Conservation (phyloP, 2,329 filamentous ascomycete genomes). For the Sporothrix inflata region DNA sequence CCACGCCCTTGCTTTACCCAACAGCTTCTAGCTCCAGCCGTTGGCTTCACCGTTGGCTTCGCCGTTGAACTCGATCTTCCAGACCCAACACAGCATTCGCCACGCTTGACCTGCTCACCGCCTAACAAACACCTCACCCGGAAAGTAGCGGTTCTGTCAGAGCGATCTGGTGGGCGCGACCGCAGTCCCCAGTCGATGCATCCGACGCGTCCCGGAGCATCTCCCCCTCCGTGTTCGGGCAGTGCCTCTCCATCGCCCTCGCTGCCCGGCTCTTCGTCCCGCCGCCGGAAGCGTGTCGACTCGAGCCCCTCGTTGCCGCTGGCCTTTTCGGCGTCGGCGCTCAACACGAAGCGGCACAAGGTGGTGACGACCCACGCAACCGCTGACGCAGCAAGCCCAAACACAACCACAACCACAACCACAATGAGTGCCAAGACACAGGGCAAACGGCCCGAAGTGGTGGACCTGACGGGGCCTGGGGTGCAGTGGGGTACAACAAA, state of each 20-base stretch:
- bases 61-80: not conserved
- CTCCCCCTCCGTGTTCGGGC: slow-evolving; percentile 32
- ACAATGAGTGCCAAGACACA: slow-evolving; percentile 40
- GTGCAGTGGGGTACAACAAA: slow-evolving; percentile 1
- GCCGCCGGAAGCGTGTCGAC: slow-evolving; percentile 42
- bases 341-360: slow-evolving; percentile 20
- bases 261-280: slow-evolving; percentile 66
- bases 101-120: not conserved
- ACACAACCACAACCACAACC: slow-evolving; percentile 25
- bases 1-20: not conserved
- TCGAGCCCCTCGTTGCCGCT: slow-evolving; percentile 34
- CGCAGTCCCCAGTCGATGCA: slow-evolving; percentile 35
- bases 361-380: not conserved
- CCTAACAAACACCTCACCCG: not conserved
- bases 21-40: not conserved
- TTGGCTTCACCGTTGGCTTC: not conserved
- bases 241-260: slow-evolving; percentile 58
- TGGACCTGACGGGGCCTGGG: slow-evolving; percentile 50
- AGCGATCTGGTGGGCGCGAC: slow-evolving; percentile 22
- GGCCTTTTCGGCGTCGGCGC: slow-evolving; percentile 28
- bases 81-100: not conserved
- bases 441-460: slow-evolving; percentile 46
- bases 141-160: not conserved
- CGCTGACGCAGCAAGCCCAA: slow-evolving; percentile 24
- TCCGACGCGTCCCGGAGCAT: slow-evolving; percentile 33